These are phyloP conservation scores for Oryza meridionalis DNA, from an alignment of 176 grass and related monocot species.

Conservation along the genomic window DNA sequence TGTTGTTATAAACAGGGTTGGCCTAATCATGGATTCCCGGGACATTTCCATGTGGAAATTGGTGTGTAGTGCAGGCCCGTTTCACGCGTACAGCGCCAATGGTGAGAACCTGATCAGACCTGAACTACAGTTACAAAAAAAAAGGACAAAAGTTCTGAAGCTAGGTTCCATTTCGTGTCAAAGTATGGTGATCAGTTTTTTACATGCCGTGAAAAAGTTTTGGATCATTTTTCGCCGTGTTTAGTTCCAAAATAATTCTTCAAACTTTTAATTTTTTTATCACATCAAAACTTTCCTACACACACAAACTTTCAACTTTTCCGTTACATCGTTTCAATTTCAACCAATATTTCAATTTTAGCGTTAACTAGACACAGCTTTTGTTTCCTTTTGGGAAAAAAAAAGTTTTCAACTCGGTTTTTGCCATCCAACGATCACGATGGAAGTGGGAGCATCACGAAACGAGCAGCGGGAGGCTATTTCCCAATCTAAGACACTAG, in stretches of 20 bases:
- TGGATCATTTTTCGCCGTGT: neutral
- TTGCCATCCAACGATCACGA: neutral
- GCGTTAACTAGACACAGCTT: too few species aligned
- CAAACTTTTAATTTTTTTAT: too few species aligned
- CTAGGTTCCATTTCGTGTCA: neutral
- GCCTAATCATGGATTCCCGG: neutral
- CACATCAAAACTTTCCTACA: too few species aligned
- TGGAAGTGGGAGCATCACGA: neutral
- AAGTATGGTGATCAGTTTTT: too few species aligned
- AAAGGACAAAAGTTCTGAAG: neutral
- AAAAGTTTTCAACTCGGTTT: neutral
- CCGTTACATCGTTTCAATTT: too few species aligned
- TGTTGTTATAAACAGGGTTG: neutral
- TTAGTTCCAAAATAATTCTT: too few species aligned
- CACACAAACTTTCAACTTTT: too few species aligned
- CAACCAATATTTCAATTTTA: too few species aligned
- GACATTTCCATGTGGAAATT: neutral
- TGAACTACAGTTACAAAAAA: neutral
- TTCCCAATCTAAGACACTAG: too few species aligned
- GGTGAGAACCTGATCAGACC: neutral
- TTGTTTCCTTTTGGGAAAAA: neutral
- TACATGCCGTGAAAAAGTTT: neutral
- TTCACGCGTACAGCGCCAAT: too few species aligned
- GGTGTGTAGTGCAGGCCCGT: neutral
- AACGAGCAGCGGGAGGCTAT: too few species aligned